Base-by-base conservation (phyloP, 345 rosid species). In the Syzygium aromaticum region DNA sequence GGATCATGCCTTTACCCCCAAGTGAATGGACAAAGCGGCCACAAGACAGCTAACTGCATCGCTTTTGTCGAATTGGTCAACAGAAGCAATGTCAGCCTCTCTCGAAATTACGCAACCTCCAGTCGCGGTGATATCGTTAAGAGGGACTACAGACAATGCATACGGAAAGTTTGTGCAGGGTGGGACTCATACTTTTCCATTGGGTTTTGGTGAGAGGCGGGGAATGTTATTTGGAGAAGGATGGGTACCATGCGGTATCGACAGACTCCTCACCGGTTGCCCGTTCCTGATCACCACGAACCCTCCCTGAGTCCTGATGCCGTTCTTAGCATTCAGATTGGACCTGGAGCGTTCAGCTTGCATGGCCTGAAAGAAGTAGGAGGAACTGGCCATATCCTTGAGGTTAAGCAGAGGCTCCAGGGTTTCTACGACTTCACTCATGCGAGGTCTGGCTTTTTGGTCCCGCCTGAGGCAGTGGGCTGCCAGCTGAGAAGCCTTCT, bases 391-490 rank as follows among this genome's bases (percentile, higher is more conserved):
- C 92, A 91, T 91, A 87, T 92, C 98, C 92, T 96, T 97, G 85
- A 97, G 94, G 92, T 89, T 95, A 33, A 94, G 98, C 64, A 97
- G 90, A 23, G 98, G 95, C 86, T 94, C 95, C 40, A 97, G 91
- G 4, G 91, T 89, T 88, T 94, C 98, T 0, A 97, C 96, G 84
- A 97, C 97, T 89, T 95, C 98, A 88, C 95, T 94, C 99, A 97
- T 97, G 85, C 91, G 93, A 5, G 99, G 99, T 90, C 99, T 94
- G 90, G 92, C 91, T 92, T 95, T 97, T 14, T 98, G 98, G 90
- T 97, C 99, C 85, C 98, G 94, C 92, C 95, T 94, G 86, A 97
- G 97, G 88, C 99, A 97, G 51, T 92, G 98, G 3, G 95, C 94
- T 6, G 99, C 97, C 63, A 97, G 89, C 89, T 96, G 98, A 57